These are phyloP conservation scores for Lanmaoa rubissima DNA, from an alignment of 768 basidiomycete genomes.

Conservation along the genomic window DNA sequence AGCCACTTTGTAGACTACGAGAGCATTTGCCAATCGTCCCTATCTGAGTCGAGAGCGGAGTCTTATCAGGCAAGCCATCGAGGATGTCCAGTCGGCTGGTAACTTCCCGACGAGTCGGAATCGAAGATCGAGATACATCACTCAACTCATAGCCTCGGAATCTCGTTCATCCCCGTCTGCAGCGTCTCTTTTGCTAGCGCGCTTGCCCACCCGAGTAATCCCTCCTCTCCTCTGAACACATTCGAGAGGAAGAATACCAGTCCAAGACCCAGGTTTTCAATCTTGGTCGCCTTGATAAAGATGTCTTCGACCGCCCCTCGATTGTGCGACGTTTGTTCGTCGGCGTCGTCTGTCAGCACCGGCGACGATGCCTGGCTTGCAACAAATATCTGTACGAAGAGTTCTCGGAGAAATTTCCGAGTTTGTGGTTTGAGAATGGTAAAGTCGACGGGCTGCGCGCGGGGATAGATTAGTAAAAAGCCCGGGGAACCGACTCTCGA, in stretches of 20 bases:
- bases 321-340: constrained; percentile 46
- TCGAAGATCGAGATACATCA: not conserved
- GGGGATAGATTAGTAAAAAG: not conserved
- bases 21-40: not conserved
- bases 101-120: not conserved
- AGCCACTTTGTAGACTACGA: no score
- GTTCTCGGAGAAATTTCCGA: constrained; percentile 61
- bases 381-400: constrained; percentile 69
- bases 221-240: constrained; percentile 40
- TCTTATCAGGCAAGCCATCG: not conserved
- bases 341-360: constrained; percentile 39
- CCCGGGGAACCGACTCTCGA: not conserved
- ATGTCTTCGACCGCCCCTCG: constrained; percentile 69
- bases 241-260: constrained; percentile 66
- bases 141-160: constrained; percentile 31
- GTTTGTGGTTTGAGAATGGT: constrained; percentile 64
- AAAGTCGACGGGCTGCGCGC: constrained; percentile 81
- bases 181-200: constrained; percentile 69
- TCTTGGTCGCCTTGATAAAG: constrained; percentile 69
- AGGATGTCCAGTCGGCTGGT: not conserved
- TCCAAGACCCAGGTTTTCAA: constrained; percentile 70
- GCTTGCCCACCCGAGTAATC: constrained; percentile 64
- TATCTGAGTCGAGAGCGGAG: not conserved
- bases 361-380: constrained; percentile 76
- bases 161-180: constrained; percentile 58